phyloP scores from a whole-genome alignment of 2,329 filamentous ascomycete species.

The Biscogniauxia sp. region DNA sequence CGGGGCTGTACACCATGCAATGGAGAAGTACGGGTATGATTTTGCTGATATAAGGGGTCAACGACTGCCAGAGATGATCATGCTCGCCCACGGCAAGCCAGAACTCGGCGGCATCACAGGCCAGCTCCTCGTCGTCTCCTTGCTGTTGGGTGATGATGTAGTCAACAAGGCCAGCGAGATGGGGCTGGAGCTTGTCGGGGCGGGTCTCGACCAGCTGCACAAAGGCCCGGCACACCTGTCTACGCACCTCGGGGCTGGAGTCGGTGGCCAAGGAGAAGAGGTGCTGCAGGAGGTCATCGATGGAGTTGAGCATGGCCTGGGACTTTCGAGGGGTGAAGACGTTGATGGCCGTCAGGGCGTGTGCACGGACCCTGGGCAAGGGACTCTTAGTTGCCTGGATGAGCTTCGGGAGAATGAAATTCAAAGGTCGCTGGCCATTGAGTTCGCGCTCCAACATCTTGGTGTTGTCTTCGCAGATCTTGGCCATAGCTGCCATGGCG shows the following conservation, averaged over 20 bases:
- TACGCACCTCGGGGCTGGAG: conserved; percentile 74
- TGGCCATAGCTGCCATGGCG: conserved; percentile 86
- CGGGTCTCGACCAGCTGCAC: conserved; percentile 87
- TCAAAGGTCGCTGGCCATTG: conserved; percentile 82
- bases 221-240: conserved; percentile 91
- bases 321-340: conserved; percentile 86
- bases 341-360: conserved; percentile 83
- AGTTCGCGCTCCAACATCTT: conserved; percentile 84
- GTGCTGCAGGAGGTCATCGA: conserved; percentile 78
- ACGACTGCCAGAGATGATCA: conserved; percentile 69
- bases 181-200: conserved; percentile 85
- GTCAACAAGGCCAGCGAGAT: conserved; percentile 83
- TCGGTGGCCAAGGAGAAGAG: conserved; percentile 82
- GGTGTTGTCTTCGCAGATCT: conserved; percentile 96
- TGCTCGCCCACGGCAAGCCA: conserved; percentile 95
- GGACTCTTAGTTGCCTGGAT: conserved; percentile 80
- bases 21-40: conserved; percentile 89
- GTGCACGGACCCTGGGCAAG: conserved; percentile 72
- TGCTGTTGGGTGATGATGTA: conserved; percentile 91
- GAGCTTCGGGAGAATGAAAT: conserved; percentile 85
- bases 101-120: conserved; percentile 93
- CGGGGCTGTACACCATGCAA: conserved; percentile 95
- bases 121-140: conserved; percentile 82
- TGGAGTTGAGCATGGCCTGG: conserved; percentile 73
- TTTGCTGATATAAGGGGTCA: conserved; percentile 75